Conservation (phyloP, 768 basidiomycete genomes). For the Butyriboletus loyo region DNA sequence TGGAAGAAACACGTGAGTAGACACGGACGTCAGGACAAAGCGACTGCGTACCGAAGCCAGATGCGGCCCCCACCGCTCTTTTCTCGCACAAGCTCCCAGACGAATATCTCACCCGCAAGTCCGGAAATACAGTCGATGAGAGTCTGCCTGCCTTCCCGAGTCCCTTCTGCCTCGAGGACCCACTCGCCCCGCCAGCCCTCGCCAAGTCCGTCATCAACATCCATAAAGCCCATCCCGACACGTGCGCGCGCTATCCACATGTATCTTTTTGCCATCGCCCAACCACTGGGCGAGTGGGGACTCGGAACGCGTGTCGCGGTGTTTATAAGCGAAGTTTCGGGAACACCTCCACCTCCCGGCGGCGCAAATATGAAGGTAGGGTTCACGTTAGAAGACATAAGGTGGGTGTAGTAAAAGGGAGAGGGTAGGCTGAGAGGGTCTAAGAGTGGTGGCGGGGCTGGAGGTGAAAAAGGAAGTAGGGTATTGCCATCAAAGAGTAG, state of each 20-base stretch:
- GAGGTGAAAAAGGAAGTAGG: slow-evolving; percentile 61
- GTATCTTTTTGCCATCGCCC: slow-evolving; percentile 56
- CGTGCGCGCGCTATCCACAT: slow-evolving; percentile 62
- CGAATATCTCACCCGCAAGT: slow-evolving; percentile 32
- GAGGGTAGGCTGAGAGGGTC: slow-evolving; percentile 66
- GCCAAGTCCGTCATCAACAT: slow-evolving; percentile 42
- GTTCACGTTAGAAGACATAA: slow-evolving; percentile 40
- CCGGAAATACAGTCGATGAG: slow-evolving; percentile 52
- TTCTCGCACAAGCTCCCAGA: slow-evolving; percentile 61
- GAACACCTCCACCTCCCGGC: slow-evolving; percentile 33
- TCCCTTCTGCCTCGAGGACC: slow-evolving; percentile 79
- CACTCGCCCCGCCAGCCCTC: slow-evolving; percentile 77
- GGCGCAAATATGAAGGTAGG: slow-evolving; percentile 29
- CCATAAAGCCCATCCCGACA: slow-evolving; percentile 36
- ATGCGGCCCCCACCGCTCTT: slow-evolving; percentile 56
- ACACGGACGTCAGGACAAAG: background rate
- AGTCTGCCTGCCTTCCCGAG: slow-evolving; percentile 56
- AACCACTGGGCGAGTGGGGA: slow-evolving; percentile 58
- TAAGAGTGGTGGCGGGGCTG: slow-evolving; percentile 46
- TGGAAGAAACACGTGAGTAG: slow-evolving; percentile 1
- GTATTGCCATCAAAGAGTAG: slow-evolving; percentile 66
- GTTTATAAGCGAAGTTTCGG: slow-evolving; percentile 47
- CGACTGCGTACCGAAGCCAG: slow-evolving; percentile 57
- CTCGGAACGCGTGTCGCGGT: slow-evolving; percentile 45
- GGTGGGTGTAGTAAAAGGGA: slow-evolving; percentile 74